phyloP scores from a whole-genome alignment of 2,329 filamentous ascomycete species.

The Graphilbum ipis-grandicollis region DNA sequence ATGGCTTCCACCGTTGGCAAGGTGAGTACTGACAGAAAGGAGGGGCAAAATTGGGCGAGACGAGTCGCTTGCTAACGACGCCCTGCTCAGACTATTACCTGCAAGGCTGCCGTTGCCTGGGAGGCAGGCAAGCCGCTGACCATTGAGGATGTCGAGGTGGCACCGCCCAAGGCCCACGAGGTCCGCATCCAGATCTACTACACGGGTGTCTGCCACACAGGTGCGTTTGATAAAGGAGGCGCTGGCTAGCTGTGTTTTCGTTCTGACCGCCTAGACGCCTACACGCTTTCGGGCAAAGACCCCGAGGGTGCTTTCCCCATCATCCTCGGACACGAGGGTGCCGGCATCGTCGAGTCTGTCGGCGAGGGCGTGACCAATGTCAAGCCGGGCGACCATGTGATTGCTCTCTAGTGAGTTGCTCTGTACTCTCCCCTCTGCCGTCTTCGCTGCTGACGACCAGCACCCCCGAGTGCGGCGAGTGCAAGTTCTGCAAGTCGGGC shows the following conservation, averaged over 20 bases:
- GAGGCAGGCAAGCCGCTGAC: slow-evolving; percentile 79
- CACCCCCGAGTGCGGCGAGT: slow-evolving; percentile 92
- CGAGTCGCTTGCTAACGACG: no score
- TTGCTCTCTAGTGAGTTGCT: slow-evolving; percentile 59
- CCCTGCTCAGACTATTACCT: slow-evolving; percentile 64
- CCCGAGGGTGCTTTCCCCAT: slow-evolving; percentile 89
- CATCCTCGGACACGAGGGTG: slow-evolving; percentile 78
- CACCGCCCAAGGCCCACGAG: slow-evolving; percentile 76
- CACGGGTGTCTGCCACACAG: slow-evolving; percentile 97
- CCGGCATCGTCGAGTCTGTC: slow-evolving; percentile 78
- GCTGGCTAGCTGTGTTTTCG: no score
- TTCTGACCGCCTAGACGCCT: slow-evolving; percentile 73
- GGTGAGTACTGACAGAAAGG: slow-evolving; percentile 18
- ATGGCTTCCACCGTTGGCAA: slow-evolving; percentile 36
- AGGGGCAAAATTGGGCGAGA: no score
- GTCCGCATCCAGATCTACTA: slow-evolving; percentile 95
- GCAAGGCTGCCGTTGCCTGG: slow-evolving; percentile 97
- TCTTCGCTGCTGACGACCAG: no score
- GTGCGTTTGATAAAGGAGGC: no score
- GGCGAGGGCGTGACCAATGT: slow-evolving; percentile 88
- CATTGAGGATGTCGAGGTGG: slow-evolving; percentile 86
- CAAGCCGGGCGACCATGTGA: slow-evolving; percentile 78
- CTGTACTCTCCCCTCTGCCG: no score
- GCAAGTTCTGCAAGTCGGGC: slow-evolving; percentile 99
- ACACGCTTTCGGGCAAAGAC: slow-evolving; percentile 90